Evolutionary conservation across 805 yeast genomes (phyloP).

Genomic region (Clavispora vitiphila): DNA sequence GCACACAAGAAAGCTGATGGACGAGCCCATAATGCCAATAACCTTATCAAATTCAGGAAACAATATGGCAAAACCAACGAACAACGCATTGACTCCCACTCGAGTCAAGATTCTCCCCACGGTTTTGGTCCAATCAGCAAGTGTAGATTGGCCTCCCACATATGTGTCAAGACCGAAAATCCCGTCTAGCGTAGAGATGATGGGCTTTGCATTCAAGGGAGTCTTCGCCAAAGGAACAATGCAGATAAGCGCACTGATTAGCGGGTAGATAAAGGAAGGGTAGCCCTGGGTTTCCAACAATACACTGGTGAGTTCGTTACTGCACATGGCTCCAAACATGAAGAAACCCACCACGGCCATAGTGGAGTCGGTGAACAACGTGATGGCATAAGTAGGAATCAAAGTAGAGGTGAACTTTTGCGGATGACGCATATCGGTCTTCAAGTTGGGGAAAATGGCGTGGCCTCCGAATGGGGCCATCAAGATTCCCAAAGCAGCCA

Average conservation of each 20-base stretch:
- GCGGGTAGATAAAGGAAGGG: conserved; percentile 42
- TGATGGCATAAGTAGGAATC: conserved; percentile 53
- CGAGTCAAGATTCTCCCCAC: conserved; percentile 19
- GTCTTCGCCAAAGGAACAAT: conserved; percentile 78
- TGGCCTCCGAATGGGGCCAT: conserved; percentile 87
- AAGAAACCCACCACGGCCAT: conserved; percentile 65
- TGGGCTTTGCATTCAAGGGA: conserved; percentile 79
- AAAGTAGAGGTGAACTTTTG: conserved; percentile 50
- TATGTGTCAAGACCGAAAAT: conserved; percentile 32
- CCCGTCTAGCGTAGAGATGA: conserved; percentile 63
- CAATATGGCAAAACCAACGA: conserved; percentile 55
- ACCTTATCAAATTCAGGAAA: conserved; percentile 79
- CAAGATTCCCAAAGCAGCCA: conserved; percentile 60
- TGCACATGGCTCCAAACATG: conserved; percentile 48
- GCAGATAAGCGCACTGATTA: conserved; percentile 68
- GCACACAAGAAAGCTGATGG: conserved; percentile 75
- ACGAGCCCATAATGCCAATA: conserved; percentile 77
- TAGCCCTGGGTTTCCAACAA: conserved; percentile 43
- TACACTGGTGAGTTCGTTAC: conserved; percentile 50
- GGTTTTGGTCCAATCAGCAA: conserved; percentile 2
- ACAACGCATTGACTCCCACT: conserved; percentile 47
- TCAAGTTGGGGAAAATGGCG: conserved; percentile 71
- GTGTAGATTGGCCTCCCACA: conserved; percentile 7
- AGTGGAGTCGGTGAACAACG: conserved; percentile 54
- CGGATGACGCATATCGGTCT: conserved; percentile 69